These are phyloP conservation scores for Nannizziopsis barbatae DNA, from an alignment of 2,329 filamentous ascomycete genomes.

Conservation along the genomic window DNA sequence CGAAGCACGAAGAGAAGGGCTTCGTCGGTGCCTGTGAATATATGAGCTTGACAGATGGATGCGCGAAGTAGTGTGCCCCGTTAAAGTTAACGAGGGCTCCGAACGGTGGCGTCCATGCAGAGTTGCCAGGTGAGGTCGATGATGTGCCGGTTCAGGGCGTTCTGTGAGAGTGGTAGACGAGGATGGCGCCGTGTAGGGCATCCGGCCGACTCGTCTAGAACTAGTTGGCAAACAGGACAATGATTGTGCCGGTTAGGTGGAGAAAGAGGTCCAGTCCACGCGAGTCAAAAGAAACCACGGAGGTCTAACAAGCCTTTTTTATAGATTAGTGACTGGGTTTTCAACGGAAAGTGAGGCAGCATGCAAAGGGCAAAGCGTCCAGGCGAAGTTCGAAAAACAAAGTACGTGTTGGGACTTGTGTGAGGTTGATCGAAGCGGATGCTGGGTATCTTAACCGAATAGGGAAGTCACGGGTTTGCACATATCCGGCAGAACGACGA, in stretches of 20 bases:
- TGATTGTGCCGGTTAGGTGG: no score
- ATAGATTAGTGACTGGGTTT: no score
- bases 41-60: slow-evolving; percentile 51
- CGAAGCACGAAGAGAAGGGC: slow-evolving; percentile 40
- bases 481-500: no score
- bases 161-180: slow-evolving; percentile 47
- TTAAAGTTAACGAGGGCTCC: slow-evolving; percentile 12
- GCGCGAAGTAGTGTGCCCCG: slow-evolving; percentile 36
- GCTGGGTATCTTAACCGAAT: slow-evolving; percentile 1
- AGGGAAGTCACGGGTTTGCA: slow-evolving; percentile 1
- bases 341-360: no score
- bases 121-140: slow-evolving; percentile 17
- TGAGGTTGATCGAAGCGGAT: neutral
- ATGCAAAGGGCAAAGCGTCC: neutral
- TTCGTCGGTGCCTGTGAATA: slow-evolving; percentile 50
- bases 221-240: neutral
- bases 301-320: no score
- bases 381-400: neutral
- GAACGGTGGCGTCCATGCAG: slow-evolving; percentile 16
- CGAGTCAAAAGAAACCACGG: no score
- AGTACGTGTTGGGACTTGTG: neutral
- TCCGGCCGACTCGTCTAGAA: slow-evolving; percentile 27
- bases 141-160: slow-evolving; percentile 42
- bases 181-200: slow-evolving; percentile 42
- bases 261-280: no score